These are phyloP conservation scores for Articulospora tetracladia DNA, from an alignment of 495 filamentous ascomycete species.

Conservation along the genomic window DNA sequence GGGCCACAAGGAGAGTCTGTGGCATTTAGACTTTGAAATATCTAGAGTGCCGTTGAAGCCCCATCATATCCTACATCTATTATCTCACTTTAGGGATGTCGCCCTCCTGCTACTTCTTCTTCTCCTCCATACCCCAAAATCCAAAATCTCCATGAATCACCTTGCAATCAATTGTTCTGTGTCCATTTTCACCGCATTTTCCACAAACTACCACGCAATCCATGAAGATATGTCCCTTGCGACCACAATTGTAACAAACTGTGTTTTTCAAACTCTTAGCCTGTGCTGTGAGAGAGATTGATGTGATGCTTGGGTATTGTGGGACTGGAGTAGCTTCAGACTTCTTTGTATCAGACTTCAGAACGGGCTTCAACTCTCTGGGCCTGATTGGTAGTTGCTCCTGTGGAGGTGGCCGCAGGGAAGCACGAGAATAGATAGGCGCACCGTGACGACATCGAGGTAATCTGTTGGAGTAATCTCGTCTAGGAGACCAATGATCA, in stretches of 20 bases:
- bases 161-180: conserved; percentile 7
- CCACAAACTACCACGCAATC: conserved; percentile 3
- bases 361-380: neutral
- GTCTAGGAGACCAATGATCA: too few relatives aligned
- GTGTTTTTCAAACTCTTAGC: neutral
- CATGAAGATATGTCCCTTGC: conserved; percentile 7
- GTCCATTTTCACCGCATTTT: conserved; percentile 1
- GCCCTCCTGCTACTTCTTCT: too few relatives aligned
- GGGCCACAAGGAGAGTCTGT: too few relatives aligned
- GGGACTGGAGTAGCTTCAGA: neutral
- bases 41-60: too few relatives aligned
- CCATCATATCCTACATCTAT: too few relatives aligned
- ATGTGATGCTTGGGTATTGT: too few relatives aligned
- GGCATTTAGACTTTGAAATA: too few relatives aligned
- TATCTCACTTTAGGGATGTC: too few relatives aligned
- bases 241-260: conserved; percentile 7
- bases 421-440: neutral
- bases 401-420: neutral
- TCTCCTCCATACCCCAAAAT: too few relatives aligned
- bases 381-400: neutral
- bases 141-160: too few relatives aligned
- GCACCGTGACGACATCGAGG: neutral
- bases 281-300: neutral
- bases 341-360: neutral
- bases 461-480: too few relatives aligned